Base-by-base conservation (phyloP, 2,329 filamentous ascomycete species). In the Monosporascus cannonballus region DNA sequence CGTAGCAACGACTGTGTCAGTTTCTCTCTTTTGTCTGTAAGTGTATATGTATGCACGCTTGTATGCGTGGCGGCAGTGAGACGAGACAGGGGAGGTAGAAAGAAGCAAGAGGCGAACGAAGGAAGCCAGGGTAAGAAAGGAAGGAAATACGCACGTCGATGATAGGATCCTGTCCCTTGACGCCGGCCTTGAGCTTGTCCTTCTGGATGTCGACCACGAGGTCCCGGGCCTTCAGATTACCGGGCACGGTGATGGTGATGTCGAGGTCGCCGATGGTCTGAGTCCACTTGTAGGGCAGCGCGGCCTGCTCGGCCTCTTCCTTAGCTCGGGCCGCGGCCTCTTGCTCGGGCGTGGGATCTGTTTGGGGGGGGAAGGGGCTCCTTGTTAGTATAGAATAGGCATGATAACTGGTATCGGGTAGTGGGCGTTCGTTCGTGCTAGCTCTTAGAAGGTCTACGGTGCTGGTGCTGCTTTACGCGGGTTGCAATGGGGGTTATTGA, bases 251-350 rank as follows among this genome's bases (percentile, higher is more conserved):
- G 54, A 95, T 80, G 49, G 80, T 86, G 64, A 97, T 74, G 67
- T 96, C 90, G 55, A 96, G 75, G 67, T 97, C 94, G 61, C 79
- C 80, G 69, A 99, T 96, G 24, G 88, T 92, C 75, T 99, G 94
- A 11, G 82, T 88, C 94, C 94, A 99, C 75, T 95, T 94, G 84
- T 99, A 99, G 1, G 94, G 94, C 42, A 99, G 85, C 24, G 86
- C 83, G 42, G 85, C 87, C 76, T 99, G 94, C 75, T 99, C 94
- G 63, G 86, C 87, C 52, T 81, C 78, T 75, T 99, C 91, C 69
- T 86, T 85, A 56, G 84, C 86, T 59, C 76, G 77, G 53, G 80
- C 77, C 20, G 81, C 81, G 11, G 78, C 83, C 60, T 78, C 74
- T 59, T 83, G 77, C 57, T 79, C 81, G 54, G 78, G 73, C 22